phyloP scores from a whole-genome alignment of 208 protist genomes.

The Trypanosomatidae sp. region DNA sequence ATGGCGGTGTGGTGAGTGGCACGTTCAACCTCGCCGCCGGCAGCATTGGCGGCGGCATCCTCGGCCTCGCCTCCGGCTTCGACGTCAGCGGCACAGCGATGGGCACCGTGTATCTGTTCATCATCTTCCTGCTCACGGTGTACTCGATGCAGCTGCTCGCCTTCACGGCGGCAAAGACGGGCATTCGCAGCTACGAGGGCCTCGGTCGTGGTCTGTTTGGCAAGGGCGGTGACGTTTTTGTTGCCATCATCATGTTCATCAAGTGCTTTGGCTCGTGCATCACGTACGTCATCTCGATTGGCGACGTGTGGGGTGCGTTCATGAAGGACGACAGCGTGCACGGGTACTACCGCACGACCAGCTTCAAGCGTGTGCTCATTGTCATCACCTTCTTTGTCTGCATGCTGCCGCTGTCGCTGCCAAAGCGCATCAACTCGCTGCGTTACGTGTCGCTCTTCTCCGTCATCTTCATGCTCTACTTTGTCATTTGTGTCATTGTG shows the following conservation, averaged over 20 bases:
- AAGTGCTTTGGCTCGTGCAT: conserved; percentile 69
- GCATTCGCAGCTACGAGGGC: conserved; percentile 45
- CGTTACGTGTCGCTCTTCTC: conserved; percentile 57
- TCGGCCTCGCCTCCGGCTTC: conserved; percentile 51
- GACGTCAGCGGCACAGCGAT: conserved; percentile 30
- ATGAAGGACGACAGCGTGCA: conserved; percentile 16
- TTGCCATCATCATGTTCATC: conserved; percentile 46
- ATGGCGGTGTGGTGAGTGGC: conserved; percentile 24
- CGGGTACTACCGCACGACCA: conserved; percentile 9
- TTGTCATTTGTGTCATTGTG: conserved; percentile 41
- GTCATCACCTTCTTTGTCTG: conserved; percentile 30
- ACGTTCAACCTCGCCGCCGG: conserved; percentile 58
- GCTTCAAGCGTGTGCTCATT: conserved; percentile 22
- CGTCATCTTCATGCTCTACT: conserved; percentile 49
- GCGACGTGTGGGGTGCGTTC: conserved; percentile 34
- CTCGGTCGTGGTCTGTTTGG: conserved; percentile 36
- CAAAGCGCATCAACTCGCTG: conserved; percentile 61
- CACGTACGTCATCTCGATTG: conserved; percentile 52
- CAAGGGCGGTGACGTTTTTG: conserved; percentile 31
- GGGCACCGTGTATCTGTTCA: conserved; percentile 42
- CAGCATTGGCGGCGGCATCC: conserved; percentile 54
- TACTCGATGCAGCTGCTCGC: conserved; percentile 49
- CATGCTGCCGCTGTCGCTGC: conserved; percentile 64
- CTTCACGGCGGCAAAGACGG: conserved; percentile 24
- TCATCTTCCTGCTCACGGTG: conserved; percentile 50